A percentile compares a stretch with the other conserved stretches of the same genome.
Evolutionary conservation across 2,329 filamentous ascomycete species (phyloP).

Genomic region (Colletotrichum scovillei): DNA sequence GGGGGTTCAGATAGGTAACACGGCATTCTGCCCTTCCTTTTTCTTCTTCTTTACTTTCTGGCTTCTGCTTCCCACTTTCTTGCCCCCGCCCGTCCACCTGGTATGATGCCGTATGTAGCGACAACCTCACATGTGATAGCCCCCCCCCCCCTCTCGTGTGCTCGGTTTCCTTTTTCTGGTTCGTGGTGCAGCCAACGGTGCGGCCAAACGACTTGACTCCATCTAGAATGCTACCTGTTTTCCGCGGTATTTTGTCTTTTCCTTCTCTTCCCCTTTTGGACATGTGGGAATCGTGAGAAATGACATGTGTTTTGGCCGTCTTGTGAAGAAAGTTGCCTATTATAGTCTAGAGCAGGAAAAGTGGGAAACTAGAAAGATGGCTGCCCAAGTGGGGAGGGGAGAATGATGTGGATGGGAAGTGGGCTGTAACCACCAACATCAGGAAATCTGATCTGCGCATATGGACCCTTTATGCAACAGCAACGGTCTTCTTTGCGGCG

Average conservation of each 20-base stretch:
- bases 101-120: too few species aligned
- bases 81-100: not conserved
- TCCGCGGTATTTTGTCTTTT: not conserved
- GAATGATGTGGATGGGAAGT: too few species aligned
- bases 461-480: constrained; percentile 5
- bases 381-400: not conserved
- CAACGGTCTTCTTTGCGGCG: constrained; percentile 1
- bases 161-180: not conserved
- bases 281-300: not conserved
- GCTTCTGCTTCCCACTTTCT: not conserved
- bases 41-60: too few species aligned
- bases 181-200: not conserved
- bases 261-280: not conserved
- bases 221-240: not conserved
- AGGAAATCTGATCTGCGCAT: not conserved
- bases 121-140: not conserved
- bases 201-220: not conserved
- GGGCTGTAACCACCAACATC: too few species aligned
- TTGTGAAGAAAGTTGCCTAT: not conserved
- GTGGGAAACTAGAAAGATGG: not conserved
- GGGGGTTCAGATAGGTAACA: not conserved
- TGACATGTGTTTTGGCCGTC: not conserved
- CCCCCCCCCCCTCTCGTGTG: not conserved
- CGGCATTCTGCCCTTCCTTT: not conserved
- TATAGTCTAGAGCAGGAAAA: not conserved